Base-by-base conservation (phyloP, 2,329 filamentous ascomycete genomes). In the Colletotrichum spaethianum region DNA sequence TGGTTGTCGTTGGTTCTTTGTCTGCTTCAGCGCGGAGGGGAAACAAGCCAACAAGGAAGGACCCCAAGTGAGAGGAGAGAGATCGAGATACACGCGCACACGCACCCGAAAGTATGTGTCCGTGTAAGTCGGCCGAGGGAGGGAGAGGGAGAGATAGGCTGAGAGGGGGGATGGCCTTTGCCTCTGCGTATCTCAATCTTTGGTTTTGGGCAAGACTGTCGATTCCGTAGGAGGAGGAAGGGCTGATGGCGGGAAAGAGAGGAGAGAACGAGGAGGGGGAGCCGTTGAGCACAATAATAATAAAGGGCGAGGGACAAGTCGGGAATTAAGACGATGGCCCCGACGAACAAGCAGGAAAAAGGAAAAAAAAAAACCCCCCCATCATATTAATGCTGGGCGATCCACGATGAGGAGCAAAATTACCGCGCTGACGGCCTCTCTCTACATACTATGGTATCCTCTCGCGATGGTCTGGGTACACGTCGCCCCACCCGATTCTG, bases 381-480 rank as follows among this genome's bases (percentile, higher is more conserved):
- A 2, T 33, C 70, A 18, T 38, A 23, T 44, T 31, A 36, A 70
- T 18, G n/a, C 50, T 26, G 53, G 60, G 46, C 59, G 67, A 73
- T 73, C 65, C 67, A 74, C 62, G 69, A 66, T 26, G 57, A 31
- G 14, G 11, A 60, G 69, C 57, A 72, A 69, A 46, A 69, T 69
- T 60, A 60, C 64, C 63, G 63, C 56, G 63, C 33, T 46, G 63
- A 57, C 53, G 36, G 67, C 62, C 44, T 60, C 33, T 55, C 9
- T 40, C 42, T 36, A 28, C n/a, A n/a, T n/a, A n/a, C n/a, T n/a
- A n/a, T n/a, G n/a, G 26, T 36, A 12, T 50, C 46, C 46, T 28
- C 46, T 14, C 46, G 44, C 16, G 2, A 4, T 38, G 12, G n/a
- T 12, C n/a, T 8, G 8, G 44, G 46, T 44, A 67, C 55, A 31